Conservation (phyloP, 2,329 filamentous ascomycete genomes). For the Cladosporium sp. region DNA sequence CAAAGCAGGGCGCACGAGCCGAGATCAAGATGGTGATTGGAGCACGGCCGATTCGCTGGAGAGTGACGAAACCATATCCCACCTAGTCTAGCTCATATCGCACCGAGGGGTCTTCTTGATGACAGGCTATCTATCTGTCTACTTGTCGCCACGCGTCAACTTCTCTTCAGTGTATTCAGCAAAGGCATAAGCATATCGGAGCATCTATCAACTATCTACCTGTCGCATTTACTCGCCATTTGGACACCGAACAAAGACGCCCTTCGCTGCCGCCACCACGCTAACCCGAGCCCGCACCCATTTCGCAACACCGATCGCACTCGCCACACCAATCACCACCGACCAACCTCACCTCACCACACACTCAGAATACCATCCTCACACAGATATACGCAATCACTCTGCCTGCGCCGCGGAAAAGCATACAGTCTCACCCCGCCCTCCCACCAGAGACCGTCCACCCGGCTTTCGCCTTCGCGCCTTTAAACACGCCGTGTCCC, state of each 20-base stretch:
- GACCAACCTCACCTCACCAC: not conserved
- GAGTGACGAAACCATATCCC: conserved; percentile 17
- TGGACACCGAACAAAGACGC: not conserved
- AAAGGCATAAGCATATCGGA: not conserved
- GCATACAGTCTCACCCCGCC: not conserved
- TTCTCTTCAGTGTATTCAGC: not conserved
- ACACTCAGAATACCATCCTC: not conserved
- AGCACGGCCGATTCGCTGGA: conserved; percentile 8
- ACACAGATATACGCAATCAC: not conserved
- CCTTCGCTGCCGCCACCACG: conserved; percentile 7
- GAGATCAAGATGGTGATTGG: conserved; percentile 14
- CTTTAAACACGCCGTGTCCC: conserved; percentile 92
- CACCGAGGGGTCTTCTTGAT: conserved; percentile 11
- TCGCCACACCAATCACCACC: not conserved
- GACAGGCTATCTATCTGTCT: not conserved
- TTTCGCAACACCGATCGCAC: conserved; percentile 10
- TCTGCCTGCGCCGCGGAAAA: not conserved
- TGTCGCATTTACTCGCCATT: not conserved
- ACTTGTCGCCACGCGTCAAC: conserved; percentile 19
- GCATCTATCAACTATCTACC: not conserved
- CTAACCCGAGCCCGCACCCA: conserved; percentile 1
- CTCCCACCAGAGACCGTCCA: conserved; percentile 6
- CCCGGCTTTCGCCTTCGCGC: conserved; percentile 56
- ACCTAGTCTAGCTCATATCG: conserved; percentile 7
- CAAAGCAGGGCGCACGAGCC: conserved; percentile 9